Evolutionary conservation across 257 asterid species (phyloP).

Genomic region (Linaria vulgaris): DNA sequence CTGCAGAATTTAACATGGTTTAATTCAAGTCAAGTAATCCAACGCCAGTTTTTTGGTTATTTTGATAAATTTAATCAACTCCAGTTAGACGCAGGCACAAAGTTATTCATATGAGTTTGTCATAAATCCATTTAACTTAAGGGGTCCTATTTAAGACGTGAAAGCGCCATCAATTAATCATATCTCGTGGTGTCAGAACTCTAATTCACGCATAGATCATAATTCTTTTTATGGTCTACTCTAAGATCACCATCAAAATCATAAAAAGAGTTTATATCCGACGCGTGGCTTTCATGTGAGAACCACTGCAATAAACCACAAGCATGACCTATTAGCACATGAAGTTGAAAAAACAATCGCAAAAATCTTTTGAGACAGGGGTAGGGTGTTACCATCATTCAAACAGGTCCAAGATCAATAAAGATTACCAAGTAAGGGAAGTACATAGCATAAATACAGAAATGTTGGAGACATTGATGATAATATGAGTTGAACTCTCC

Average conservation of each 20-base stretch:
- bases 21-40: conserved; percentile 2
- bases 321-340: not conserved
- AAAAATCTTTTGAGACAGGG: not conserved
- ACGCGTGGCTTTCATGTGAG: not conserved
- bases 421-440: not conserved
- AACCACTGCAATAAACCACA: not conserved
- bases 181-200: not conserved
- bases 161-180: not conserved
- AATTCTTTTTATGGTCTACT: not conserved
- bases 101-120: not conserved
- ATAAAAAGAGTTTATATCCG: not conserved
- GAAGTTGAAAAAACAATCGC: not conserved
- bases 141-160: not conserved
- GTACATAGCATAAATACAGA: conserved; percentile 7
- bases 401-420: not conserved
- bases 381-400: not conserved
- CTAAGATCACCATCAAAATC: not conserved
- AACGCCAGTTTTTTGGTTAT: too few relatives aligned
- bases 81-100: not conserved
- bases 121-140: not conserved
- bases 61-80: too few relatives aligned
- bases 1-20: conserved; percentile 35
- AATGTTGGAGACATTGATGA: conserved; percentile 1
- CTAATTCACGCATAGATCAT: not conserved
- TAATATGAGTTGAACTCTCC: not conserved